phyloP scores from a whole-genome alignment of 257 asterid genomes.

The Capsicum baccatum region DNA sequence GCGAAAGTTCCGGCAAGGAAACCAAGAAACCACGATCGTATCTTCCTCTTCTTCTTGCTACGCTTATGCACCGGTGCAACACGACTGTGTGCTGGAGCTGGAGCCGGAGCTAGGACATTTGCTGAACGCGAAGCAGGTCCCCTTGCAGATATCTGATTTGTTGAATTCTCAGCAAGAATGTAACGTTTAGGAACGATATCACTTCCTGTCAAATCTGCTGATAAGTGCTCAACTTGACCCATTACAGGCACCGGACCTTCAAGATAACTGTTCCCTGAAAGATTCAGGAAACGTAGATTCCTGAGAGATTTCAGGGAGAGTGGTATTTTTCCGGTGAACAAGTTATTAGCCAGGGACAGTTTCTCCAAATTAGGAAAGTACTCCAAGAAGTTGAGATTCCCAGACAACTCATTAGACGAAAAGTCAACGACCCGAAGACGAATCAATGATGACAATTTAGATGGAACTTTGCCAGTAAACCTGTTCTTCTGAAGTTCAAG shows the following conservation, averaged over 20 bases:
- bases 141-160: slow-evolving; percentile 36
- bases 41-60: slow-evolving; percentile 39
- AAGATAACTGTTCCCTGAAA: slow-evolving; percentile 77
- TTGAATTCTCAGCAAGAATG: slow-evolving; percentile 53
- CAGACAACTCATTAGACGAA: slow-evolving; percentile 61
- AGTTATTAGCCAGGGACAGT: slow-evolving; percentile 67
- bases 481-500: slow-evolving; percentile 57
- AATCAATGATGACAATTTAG: slow-evolving; percentile 52
- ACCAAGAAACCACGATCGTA: slow-evolving; percentile 51
- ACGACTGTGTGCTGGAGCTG: slow-evolving; percentile 39
- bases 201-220: slow-evolving; percentile 32
- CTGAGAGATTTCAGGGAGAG: slow-evolving; percentile 58
- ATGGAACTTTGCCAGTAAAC: slow-evolving; percentile 64
- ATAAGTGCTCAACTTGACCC: slow-evolving; percentile 38
- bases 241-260: slow-evolving; percentile 45
- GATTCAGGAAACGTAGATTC: slow-evolving; percentile 61
- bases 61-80: not conserved
- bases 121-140: slow-evolving; percentile 44
- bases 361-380: slow-evolving; percentile 72
- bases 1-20: slow-evolving; percentile 67
- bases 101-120: slow-evolving; percentile 39
- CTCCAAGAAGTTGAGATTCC: slow-evolving; percentile 67
- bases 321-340: slow-evolving; percentile 72
- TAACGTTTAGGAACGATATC: slow-evolving; percentile 55
- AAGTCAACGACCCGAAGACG: slow-evolving; percentile 64